These are phyloP conservation scores for Pseudocercospora macadamiae DNA, from an alignment of 2,329 filamentous ascomycete genomes.

Conservation along the genomic window DNA sequence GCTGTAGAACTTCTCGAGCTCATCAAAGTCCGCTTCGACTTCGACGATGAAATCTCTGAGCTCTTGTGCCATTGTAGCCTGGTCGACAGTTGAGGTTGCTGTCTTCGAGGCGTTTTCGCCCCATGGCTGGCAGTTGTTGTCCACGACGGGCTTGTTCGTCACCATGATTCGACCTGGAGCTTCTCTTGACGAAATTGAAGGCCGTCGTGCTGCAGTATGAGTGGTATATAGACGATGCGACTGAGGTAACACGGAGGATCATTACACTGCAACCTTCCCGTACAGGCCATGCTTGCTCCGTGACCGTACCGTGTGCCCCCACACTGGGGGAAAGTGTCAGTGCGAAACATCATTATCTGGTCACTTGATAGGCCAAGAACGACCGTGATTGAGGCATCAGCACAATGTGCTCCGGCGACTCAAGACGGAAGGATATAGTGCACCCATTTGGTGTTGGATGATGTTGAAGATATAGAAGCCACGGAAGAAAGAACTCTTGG, in stretches of 20 bases:
- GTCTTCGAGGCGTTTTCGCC: not conserved
- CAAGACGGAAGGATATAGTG: not conserved
- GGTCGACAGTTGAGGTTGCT: not conserved
- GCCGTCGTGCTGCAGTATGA: too few species aligned
- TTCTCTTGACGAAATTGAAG: too few species aligned
- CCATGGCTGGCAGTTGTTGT: not conserved
- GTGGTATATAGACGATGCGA: too few species aligned
- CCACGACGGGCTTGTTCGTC: not conserved
- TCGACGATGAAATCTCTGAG: conserved; percentile 17
- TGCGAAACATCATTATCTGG: not conserved
- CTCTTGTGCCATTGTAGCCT: not conserved
- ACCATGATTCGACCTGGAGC: not conserved
- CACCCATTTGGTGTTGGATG: too few species aligned
- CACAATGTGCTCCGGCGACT: not conserved
- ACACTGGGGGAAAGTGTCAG: not conserved
- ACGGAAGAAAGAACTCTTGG: too few species aligned
- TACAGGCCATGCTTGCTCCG: not conserved
- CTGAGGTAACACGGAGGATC: conserved; percentile 1
- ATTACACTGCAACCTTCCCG: conserved; percentile 1
- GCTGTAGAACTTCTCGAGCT: conserved; percentile 56
- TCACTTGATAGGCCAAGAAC: not conserved
- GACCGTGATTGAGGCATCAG: too few species aligned
- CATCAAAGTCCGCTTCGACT: conserved; percentile 44
- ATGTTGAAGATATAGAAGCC: too few species aligned
- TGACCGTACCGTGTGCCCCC: not conserved